Conservation (phyloP, 257 asterid species). For the Petunia secreta region DNA sequence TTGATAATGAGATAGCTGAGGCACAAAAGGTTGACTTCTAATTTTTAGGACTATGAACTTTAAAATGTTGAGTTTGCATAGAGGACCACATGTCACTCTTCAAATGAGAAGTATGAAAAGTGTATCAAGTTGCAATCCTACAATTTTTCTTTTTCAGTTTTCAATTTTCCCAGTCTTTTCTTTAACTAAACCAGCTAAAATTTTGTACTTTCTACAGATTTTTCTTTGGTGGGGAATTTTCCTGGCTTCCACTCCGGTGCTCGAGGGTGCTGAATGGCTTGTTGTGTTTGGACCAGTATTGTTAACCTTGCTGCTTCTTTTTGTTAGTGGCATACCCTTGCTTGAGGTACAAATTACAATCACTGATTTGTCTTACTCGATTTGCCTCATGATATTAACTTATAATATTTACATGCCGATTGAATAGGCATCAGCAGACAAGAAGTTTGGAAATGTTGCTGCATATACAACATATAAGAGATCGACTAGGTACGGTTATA, state of each 20-base stretch:
- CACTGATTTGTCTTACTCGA: background rate
- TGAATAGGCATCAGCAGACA: constrained; percentile 91
- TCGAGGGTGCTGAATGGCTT: constrained; percentile 80
- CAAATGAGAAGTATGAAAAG: background rate
- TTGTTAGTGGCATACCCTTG: constrained; percentile 87
- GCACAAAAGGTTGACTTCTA: background rate
- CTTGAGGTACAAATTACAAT: constrained; percentile 61
- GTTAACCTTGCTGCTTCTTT: constrained; percentile 75
- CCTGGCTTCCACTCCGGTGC: constrained; percentile 85
- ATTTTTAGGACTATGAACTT: background rate
- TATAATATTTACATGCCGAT: constrained; percentile 14
- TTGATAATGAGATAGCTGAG: too few relatives aligned
- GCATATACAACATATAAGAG: constrained; percentile 71
- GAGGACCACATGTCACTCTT: background rate
- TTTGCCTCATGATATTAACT: constrained; percentile 1
- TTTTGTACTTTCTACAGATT: constrained; percentile 50
- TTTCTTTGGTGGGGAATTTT: constrained; percentile 98
- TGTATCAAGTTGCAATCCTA: background rate
- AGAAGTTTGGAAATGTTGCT: constrained; percentile 64
- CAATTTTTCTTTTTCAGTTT: constrained; percentile 4
- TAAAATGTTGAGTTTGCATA: too few relatives aligned
- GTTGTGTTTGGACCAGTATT: constrained; percentile 86
- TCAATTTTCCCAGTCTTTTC: background rate
- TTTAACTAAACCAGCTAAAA: constrained; percentile 1
- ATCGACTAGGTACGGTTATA: constrained; percentile 68